Evolutionary conservation across 2,329 filamentous ascomycete species (phyloP).

Genomic region (Pyrenochaeta sp.): DNA sequence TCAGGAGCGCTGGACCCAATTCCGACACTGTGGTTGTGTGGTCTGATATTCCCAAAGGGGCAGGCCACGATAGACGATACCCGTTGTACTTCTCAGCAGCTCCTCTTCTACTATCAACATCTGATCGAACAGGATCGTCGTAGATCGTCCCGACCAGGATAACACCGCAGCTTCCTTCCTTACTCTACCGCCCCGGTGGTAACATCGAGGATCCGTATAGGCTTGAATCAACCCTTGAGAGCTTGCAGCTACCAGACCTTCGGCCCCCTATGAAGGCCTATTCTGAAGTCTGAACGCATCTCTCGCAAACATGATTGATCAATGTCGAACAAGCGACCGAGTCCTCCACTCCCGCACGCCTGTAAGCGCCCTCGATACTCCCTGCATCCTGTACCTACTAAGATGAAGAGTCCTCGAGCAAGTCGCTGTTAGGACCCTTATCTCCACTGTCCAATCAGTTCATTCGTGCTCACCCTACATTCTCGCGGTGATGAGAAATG

Average conservation of each 20-base stretch:
- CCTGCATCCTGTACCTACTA: neutral
- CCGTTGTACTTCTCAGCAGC: neutral
- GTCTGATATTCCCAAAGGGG: neutral
- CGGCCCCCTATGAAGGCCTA: neutral
- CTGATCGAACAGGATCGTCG: neutral
- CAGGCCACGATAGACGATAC: conserved; percentile 3
- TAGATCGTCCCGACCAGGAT: neutral
- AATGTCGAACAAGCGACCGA: too few relatives aligned
- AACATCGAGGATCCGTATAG: conserved; percentile 3
- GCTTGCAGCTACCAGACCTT: neutral
- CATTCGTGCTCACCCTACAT: neutral
- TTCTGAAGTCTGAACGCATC: too few relatives aligned
- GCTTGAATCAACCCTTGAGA: neutral
- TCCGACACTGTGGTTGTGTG: neutral
- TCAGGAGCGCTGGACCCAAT: neutral
- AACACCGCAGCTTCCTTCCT: neutral
- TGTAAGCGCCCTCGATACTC: neutral
- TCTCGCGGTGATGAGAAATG: neutral
- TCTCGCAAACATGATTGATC: neutral
- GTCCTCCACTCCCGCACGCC: too few relatives aligned
- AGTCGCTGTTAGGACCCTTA: neutral
- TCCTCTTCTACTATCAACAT: too few relatives aligned
- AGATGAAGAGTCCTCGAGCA: neutral
- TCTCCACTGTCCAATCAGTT: neutral
- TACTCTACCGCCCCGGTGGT: conserved; percentile 2